Evolutionary conservation across 2,329 filamentous ascomycete species (phyloP).

Genomic region (Exophiala sp.): DNA sequence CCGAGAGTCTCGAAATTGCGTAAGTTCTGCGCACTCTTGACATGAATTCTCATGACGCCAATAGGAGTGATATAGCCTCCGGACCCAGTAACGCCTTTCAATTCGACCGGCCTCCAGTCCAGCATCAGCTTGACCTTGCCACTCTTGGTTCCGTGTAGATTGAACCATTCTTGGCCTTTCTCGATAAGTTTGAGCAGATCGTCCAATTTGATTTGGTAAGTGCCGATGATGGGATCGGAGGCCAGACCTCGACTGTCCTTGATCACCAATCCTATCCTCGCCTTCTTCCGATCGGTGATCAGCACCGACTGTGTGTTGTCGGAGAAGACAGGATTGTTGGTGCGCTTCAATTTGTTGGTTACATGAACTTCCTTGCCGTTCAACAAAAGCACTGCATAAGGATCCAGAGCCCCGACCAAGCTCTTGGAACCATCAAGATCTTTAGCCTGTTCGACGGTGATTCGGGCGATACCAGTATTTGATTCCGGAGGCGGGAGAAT

Average conservation of each 20-base stretch:
- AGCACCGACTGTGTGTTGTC: conserved; percentile 89
- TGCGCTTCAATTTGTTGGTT: conserved; percentile 90
- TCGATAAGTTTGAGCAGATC: conserved; percentile 87
- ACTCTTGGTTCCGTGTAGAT: conserved; percentile 69
- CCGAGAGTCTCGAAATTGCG: conserved; percentile 92
- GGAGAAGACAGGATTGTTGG: conserved; percentile 95
- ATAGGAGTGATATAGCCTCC: conserved; percentile 90
- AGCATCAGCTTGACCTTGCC: conserved; percentile 85
- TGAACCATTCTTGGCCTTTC: conserved; percentile 95
- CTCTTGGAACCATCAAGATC: conserved; percentile 90
- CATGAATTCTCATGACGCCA: conserved; percentile 90
- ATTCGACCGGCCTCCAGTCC: conserved; percentile 90
- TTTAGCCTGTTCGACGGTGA: conserved; percentile 92
- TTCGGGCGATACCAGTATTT: conserved; percentile 88
- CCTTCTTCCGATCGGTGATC: conserved; percentile 85
- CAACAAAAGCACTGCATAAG: conserved; percentile 79
- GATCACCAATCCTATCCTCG: conserved; percentile 83
- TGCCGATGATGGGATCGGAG: conserved; percentile 77
- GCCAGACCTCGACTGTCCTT: conserved; percentile 89
- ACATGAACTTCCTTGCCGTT: conserved; percentile 88
- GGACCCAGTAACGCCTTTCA: conserved; percentile 70
- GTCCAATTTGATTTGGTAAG: conserved; percentile 90
- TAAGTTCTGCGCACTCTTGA: conserved; percentile 73
- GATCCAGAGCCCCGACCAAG: conserved; percentile 82
- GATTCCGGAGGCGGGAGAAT: conserved; percentile 76